Base-by-base conservation (phyloP, 2,329 filamentous ascomycete species). In the Pseudogymnoascus pannorum region DNA sequence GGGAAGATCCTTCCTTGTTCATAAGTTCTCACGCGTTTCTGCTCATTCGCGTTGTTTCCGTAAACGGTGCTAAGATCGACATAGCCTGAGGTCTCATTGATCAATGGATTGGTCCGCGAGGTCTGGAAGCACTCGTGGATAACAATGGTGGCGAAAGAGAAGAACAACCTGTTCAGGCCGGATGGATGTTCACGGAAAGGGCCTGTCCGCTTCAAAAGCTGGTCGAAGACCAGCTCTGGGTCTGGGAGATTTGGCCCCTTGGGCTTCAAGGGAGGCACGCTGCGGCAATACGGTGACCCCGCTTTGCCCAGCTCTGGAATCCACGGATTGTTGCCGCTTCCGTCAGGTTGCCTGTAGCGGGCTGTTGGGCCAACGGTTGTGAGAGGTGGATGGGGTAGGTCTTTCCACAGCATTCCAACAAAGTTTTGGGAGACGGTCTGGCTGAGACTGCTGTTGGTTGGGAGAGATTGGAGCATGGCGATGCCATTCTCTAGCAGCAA, bases 271-370 rank as follows among this genome's bases (percentile, higher is more conserved):
- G 77, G 76, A 16, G 77, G 76, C 8, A 79, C 77, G 58, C 70
- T 78, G 60, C 77, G 72, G 16, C 71, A 68, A 66, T 79, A 79
- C 2, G 77, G 75, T 2, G 75, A 73, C 5, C 79, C 79, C 12
- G 80, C 79, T 66, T 80, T 81, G 64, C 80, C 80, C 72, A 82
- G 78, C 59, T 81, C 77, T 1, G 79, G 78, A 40, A 72, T 66
- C 75, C 77, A 79, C 4, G 75, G 77, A 64, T 79, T 81, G 66
- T 79, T 79, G 18, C 71, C 70, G 35, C 75, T 71, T 4, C 77
- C 77, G 64, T 79, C 77, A 63, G 77, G 74, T 63, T 72, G 68
- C 64, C 77, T 69, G 66, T 78, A 79, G 63, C 74, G 73, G 11
- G 75, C 67, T 6, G 74, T 72, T 4, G 79, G 79, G 11, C 79